Base-by-base conservation (phyloP, 2,329 filamentous ascomycete genomes). In the Paecilomyces dactylethromorphus region DNA sequence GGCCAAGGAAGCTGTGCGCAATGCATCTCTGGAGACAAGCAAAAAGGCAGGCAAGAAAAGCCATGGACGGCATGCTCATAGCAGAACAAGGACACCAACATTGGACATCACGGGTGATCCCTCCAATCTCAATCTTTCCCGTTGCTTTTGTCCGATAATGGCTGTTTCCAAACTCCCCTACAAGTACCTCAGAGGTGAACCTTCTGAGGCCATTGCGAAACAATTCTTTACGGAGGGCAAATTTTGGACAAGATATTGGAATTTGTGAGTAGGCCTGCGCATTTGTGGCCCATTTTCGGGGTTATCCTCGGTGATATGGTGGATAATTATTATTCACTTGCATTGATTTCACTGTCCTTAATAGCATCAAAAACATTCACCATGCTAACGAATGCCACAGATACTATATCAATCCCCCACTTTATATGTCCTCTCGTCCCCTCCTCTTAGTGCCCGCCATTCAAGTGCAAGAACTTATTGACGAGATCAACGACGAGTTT, bases 391-490 rank as follows among this genome's bases (percentile, higher is more conserved):
- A 29, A 39, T 29, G 21, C 11, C 32, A 50, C 55, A 90, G 88
- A 57, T 91, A 87, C 72, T 92, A 89, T 70, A 68, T 91, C 35
- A 80, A 86, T 68, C 77, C 83, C 54, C 82, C 84, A 0, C 63
- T 68, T 15, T 71, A 76, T 2, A 64, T 76, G 7, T 73, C 77
- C 13, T 71, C 77, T 31, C 81, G 80, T 55, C 84, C 87, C 1
- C 76, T 88, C 26, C 72, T 93, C 24, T 80, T 96, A 35, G 82
- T 95, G 0, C 84, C 86, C 0, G 84, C 85, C 1, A 65, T 68
- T 1, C 89, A 96, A 69, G 82, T 92, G 35, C 75, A 85, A 59
- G 68, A 77, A 10, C 83, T 94, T 5, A 76, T 96, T 0, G 68
- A 80, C 2, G 78, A 83, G 3, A 84, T 93, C 70, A 92, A 91